Evolutionary conservation across 2,329 filamentous ascomycete genomes (phyloP), one percentile per base, ranked within the genome.

Genomic region (Fusarium caatingaense): DNA sequence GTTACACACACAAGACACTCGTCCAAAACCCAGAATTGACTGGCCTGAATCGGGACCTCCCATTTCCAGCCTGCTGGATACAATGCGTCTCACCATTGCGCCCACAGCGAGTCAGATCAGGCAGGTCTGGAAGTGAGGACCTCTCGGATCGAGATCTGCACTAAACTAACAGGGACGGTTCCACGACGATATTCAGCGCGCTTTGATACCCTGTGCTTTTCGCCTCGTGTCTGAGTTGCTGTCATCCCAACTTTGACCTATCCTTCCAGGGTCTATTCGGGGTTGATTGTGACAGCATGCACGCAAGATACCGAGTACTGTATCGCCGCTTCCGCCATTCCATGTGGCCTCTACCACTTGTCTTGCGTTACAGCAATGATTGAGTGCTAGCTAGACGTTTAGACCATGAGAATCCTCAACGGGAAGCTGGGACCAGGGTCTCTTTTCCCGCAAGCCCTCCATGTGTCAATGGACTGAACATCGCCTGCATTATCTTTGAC

Each of bases 131-230:
- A 64, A 62, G 66, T 55, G 64, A 72, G 62, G 67, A 62, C 66
- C 62, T 49, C 53, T 56, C 56, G 64, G 69, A 76, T 76, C 74
- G 71, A 68, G 74, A 76, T 76, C 72, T 76, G 51, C 72, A 71
- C 72, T 75, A 74, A 48, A 30, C n/a, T 37, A 49, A 74, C 66
- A 66, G 63, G 53, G 66, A 60, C 61, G 47, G 59, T 74, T 44
- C 64, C 61, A 69, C 56, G 66, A 66, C 64, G 55, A 62, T 46
- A 49, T 66, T 63, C 60, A 42, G 25, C n/a, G 34, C 34, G 46
- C 50, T 64, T 68, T 66, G 65, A 68, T 72, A 69, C 69, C 56
- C 48, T 66, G 68, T 59, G 56, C 59, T 32, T 48, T 63, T 56
- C 60, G 41, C 30, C 66, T 69, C 64, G 46, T 69, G 60, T 58